Evolutionary conservation across 176 grass and related monocot genomes (phyloP).

Genomic region (Alloteropsis semialata): DNA sequence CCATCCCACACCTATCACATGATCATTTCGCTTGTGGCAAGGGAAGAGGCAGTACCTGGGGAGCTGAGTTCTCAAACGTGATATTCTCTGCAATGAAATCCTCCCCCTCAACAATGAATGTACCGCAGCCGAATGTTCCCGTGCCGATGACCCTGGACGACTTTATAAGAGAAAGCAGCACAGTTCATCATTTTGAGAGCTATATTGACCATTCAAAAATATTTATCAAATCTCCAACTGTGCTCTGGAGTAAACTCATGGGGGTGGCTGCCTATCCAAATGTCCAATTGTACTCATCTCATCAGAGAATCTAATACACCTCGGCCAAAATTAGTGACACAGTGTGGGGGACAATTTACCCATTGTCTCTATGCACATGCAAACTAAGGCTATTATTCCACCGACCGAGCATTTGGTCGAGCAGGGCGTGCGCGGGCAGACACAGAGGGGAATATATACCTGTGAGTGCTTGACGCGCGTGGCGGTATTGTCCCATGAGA

Average conservation of each 20-base stretch:
- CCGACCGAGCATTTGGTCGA: constrained; percentile 38
- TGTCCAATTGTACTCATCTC: not conserved
- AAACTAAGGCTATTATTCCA: not conserved
- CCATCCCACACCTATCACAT: constrained; percentile 5
- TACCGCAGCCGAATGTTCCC: constrained; percentile 90
- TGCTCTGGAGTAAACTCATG: not conserved
- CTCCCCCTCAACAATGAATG: constrained; percentile 76
- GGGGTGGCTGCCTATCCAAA: not conserved
- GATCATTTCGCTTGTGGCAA: not conserved
- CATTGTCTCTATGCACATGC: not conserved
- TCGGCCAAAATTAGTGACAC: not conserved
- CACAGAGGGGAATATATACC: constrained; percentile 17
- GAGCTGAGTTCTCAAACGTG: constrained; percentile 92
- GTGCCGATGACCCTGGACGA: constrained; percentile 83
- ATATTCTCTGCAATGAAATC: constrained; percentile 96
- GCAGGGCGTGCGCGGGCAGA: not conserved
- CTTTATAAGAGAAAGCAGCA: constrained; percentile 28
- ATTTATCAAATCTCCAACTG: not conserved
- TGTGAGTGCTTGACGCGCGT: constrained; percentile 77
- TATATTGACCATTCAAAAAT: not conserved
- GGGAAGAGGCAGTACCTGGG: constrained; percentile 58
- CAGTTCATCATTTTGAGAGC: not conserved
- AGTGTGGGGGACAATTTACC: not conserved
- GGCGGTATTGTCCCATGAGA: constrained; percentile 92
- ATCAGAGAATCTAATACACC: not conserved